Percentiles rank a stretch among this genome's conserved stretches.
Evolutionary conservation across 1,139 yeast species (phyloP).

Genomic region (Protomyces pachydermus): DNA sequence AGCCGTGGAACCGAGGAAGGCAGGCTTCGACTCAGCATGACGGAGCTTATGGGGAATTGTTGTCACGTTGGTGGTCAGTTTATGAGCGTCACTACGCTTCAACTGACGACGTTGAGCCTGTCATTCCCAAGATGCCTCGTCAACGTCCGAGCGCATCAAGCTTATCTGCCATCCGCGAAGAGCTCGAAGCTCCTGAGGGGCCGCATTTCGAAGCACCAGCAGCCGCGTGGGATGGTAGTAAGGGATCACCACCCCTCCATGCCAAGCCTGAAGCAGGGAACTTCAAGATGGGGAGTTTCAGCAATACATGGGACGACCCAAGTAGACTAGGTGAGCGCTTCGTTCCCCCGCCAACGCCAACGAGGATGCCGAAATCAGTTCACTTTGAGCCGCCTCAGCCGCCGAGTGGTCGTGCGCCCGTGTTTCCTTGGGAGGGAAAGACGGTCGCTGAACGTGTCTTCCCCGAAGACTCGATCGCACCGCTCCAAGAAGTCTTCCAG

Average conservation of each 20-base stretch:
- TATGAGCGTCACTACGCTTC: slow-evolving; percentile 33
- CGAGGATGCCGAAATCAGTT: slow-evolving; percentile 15
- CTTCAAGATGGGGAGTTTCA: slow-evolving; percentile 34
- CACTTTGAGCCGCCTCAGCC: slow-evolving; percentile 18
- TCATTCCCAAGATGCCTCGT: not conserved
- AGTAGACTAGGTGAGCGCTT: slow-evolving; percentile 26
- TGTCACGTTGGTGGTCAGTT: slow-evolving; percentile 33
- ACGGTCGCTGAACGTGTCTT: slow-evolving; percentile 14
- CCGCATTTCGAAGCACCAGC: slow-evolving; percentile 24
- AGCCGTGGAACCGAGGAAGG: slow-evolving; percentile 62
- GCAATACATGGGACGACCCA: slow-evolving; percentile 38
- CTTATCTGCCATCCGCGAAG: not conserved
- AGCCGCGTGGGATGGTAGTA: slow-evolving; percentile 45
- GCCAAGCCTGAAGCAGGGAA: slow-evolving; percentile 43
- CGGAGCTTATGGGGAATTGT: slow-evolving; percentile 32
- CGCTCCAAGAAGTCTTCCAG: slow-evolving; percentile 11
- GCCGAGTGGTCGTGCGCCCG: slow-evolving; percentile 2
- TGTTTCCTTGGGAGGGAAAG: slow-evolving; percentile 27
- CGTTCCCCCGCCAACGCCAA: slow-evolving; percentile 31
- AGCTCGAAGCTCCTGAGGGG: not conserved
- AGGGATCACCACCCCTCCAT: slow-evolving; percentile 42
- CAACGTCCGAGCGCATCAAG: not conserved
- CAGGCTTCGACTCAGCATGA: slow-evolving; percentile 12
- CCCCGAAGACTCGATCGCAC: slow-evolving; percentile 27
- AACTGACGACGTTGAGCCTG: slow-evolving; percentile 33